A percentile compares a stretch with the other conserved stretches of the same genome.
phyloP scores from a whole-genome alignment of 2,329 filamentous ascomycete species.

The Arthrobotrys musiformis region DNA sequence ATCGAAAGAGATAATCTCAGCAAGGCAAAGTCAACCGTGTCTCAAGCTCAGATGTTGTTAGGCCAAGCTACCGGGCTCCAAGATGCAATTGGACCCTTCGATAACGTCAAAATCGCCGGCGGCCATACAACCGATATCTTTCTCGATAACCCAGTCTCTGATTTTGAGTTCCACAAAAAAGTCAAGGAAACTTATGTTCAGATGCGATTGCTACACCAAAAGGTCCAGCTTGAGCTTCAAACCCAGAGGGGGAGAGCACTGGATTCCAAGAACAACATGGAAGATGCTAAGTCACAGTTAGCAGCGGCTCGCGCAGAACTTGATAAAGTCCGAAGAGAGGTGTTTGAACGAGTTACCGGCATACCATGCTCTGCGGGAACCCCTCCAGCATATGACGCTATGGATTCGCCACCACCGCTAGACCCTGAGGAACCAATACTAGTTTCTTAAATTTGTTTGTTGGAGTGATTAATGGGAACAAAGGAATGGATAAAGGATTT shows the following conservation, averaged over 20 bases:
- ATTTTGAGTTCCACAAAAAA: slow-evolving; percentile 68
- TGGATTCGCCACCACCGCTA: slow-evolving; percentile 2
- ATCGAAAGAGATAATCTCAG: slow-evolving; percentile 68
- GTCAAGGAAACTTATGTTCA: slow-evolving; percentile 66
- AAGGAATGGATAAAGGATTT: background rate
- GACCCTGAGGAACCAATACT: background rate
- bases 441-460: background rate
- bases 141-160: slow-evolving; percentile 69
- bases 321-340: slow-evolving; percentile 65
- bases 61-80: slow-evolving; percentile 64
- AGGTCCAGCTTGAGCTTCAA: slow-evolving; percentile 60
- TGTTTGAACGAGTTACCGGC: slow-evolving; percentile 63
- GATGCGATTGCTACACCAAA: slow-evolving; percentile 61
- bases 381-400: slow-evolving; percentile 30
- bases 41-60: slow-evolving; percentile 63
- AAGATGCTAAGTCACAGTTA: slow-evolving; percentile 61
- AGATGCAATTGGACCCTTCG: slow-evolving; percentile 63
- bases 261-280: slow-evolving; percentile 61
- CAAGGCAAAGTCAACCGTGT: slow-evolving; percentile 65
- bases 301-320: slow-evolving; percentile 62
- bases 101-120: slow-evolving; percentile 64
- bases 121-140: slow-evolving; percentile 67
- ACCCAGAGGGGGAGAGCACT: slow-evolving; percentile 59
- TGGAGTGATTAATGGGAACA: background rate
- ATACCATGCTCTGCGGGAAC: background rate